Evolutionary conservation across 192 early-diverging fungal genomes (phyloP), one percentile per base, ranked within the genome.

Genomic region (Haplosporangium gracile): DNA sequence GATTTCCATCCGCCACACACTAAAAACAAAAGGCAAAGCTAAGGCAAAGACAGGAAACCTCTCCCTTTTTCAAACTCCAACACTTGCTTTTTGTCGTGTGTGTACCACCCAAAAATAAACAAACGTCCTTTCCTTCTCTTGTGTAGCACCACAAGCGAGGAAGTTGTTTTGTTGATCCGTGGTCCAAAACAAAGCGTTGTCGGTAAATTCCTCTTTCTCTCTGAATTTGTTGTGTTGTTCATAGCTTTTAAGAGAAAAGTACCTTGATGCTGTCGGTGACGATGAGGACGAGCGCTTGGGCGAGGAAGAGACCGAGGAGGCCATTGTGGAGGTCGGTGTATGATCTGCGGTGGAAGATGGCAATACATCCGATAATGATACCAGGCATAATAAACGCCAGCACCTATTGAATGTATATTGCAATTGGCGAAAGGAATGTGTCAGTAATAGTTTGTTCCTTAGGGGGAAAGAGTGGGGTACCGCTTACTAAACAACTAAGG

Each of bases 261-360:
- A 91, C 89, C 82, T 93, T 93, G 68, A 93, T 77, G 26, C 89
- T 77, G 55, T 91, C 86, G 5, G 90, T 91, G 24, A 93, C 88
- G 72, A 89, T 82, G 24, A 91, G 82, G 7, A 88, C 90, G 40
- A 91, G 79, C 9, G 89, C 76, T 38, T 90, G 82, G 8, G 88
- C 78, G 8, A 91, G 82, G 24, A 84, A 76, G 4, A 93, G 81
- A 2, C 92, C 91, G 76, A 88, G 72, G 20, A 76, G 42, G 43
- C 81, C 78, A 74, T 89, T 82, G 76, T 89, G 88, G 68, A 79
- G 70, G 63, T 89, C 88, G 16, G 78, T 76, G 75, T 86, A 86
- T 16, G 83, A 86, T 55, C 15, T 80, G 38, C 78, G 65, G 15
- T 80, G 36, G 57, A 86, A 43, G 45, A 86, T 65, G 22, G 83